Evolutionary conservation across 2,329 filamentous ascomycete species (phyloP), one percentile per base, ranked within the genome.

Genomic region (Emericellopsis cladophorae): DNA sequence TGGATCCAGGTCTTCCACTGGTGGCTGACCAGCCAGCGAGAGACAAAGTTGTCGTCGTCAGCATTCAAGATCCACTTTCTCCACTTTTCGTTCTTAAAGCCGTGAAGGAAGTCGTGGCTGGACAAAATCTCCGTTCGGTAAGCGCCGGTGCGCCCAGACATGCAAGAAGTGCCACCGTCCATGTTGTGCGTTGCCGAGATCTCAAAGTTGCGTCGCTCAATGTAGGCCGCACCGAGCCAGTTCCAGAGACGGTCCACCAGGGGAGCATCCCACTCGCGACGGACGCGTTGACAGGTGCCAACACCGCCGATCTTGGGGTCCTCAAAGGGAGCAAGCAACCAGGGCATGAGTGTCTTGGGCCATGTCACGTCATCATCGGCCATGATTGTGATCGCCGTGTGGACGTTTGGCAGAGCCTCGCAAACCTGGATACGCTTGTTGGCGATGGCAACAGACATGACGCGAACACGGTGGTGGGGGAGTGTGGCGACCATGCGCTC

Each of bases 11-110:
- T 95, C 65, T 93, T 87, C 85, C 87, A 94, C 50, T 81, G 75
- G 65, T 95, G 83, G 48, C 79, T 84, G 50, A 95, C 89, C 54
- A 96, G 74, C 90, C 90, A 96, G 43, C 90, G 81, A 7, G 90
- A 95, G 51, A 96, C 86, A 65, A 95, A 96, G 65, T 96, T 96
- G 70, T 96, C 90, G 60, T 96, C 90, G 61, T 96, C 90, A 22
- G 90, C 88, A 56, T 95, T 95, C 45, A 96, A 73, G 54, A 89
- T 89, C 64, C 83, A 94, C 52, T 82, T 79, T 38, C 82, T 75
- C 86, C 86, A 95, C 51, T 82, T 83, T 65, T 96, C 90, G 42
- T 89, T 87, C 49, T 85, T 89, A 67, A 96, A 95, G 36, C 81
- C 85, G 48, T 89, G 76, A 34, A 88, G 79, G 61, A 96, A 96